Evolutionary conservation across 371 early-diverging fungal genomes (phyloP).

Genomic region (Haplosporangium sp.): DNA sequence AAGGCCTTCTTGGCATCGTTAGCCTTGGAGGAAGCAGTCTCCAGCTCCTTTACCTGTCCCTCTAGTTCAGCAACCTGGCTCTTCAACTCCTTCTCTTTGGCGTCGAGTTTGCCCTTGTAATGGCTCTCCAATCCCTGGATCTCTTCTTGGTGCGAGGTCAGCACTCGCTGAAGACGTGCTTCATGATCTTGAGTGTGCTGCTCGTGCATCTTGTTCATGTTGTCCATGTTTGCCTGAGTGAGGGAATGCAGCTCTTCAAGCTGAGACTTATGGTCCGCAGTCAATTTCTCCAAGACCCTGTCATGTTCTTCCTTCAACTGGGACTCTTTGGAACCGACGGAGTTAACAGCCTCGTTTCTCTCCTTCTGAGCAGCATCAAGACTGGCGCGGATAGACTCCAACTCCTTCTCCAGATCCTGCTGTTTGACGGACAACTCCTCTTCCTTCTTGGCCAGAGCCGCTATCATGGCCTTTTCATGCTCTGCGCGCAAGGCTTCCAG

Average conservation of each 20-base stretch:
- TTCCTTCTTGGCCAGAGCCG: conserved; percentile 35
- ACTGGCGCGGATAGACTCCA: conserved; percentile 19
- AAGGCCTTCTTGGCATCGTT: conserved; percentile 11
- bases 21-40: conserved; percentile 1
- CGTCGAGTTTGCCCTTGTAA: conserved; percentile 14
- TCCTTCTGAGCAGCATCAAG: conserved; percentile 23
- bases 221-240: conserved; percentile 36
- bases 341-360: conserved; percentile 26
- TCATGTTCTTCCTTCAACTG: conserved; percentile 32
- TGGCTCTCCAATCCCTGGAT: conserved; percentile 31
- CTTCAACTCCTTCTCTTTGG: conserved; percentile 24
- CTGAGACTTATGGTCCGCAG: conserved; percentile 27
- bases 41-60: conserved; percentile 26
- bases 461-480: conserved; percentile 25
- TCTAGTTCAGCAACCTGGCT: conserved; percentile 17
- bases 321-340: conserved; percentile 25
- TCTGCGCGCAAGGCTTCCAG: conserved; percentile 32
- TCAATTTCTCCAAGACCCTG: conserved; percentile 16
- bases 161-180: conserved; percentile 26
- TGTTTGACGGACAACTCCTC: conserved; percentile 22
- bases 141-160: conserved; percentile 42
- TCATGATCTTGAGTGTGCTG: conserved; percentile 47
- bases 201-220: conserved; percentile 50
- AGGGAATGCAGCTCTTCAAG: conserved; percentile 33
- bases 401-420: conserved; percentile 28